Evolutionary conservation across 2,329 filamentous ascomycete species (phyloP), one percentile per base, ranked within the genome.

Genomic region (Trichoderma guizhouense): DNA sequence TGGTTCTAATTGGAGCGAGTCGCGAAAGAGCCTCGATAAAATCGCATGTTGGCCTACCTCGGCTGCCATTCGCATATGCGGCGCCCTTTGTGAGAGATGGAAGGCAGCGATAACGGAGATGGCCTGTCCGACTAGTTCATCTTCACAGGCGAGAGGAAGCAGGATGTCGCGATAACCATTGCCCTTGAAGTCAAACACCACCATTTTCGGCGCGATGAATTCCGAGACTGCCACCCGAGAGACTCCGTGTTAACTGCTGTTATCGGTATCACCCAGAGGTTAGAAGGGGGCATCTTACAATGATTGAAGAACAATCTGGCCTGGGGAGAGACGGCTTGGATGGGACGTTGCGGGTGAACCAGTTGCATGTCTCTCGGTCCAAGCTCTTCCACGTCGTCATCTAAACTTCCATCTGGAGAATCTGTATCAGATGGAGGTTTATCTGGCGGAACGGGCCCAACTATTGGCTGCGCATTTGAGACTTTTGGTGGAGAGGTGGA

Each of bases 11-110:
- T 69, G 66, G n/a, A 69, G 66, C 28, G 66, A 69, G 11, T 69
- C 66, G 55, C 28, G 66, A 18, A 69, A 69, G 5, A 69, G 28
- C n/a, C 61, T 69, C n/a, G 66, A 69, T 36, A 69, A 24, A 2
- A 69, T 69, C n/a, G 66, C 66, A 30, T 69, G 66, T 28, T 69
- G 66, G 66, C 66, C 66, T 18, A 69, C 55, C 21, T 69, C 66
- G 1, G 66, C 66, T 21, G 66, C 66, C 66, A 69, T 69, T 26
- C 66, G 66, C 66, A 69, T 69, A 24, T 69, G 66, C 18, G 66
- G 66, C 18, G 66, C 66, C 55, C 30, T 47, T 28, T 69, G 66
- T 15, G 66, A 69, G 15, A 69, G 36, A 15, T 69, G 66, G 12
- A 69, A 69, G 28, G 66, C 66, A 8, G 66, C 53, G 30, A 69